Conservation (phyloP, 495 filamentous ascomycete genomes). For the Neurospora sp. region DNA sequence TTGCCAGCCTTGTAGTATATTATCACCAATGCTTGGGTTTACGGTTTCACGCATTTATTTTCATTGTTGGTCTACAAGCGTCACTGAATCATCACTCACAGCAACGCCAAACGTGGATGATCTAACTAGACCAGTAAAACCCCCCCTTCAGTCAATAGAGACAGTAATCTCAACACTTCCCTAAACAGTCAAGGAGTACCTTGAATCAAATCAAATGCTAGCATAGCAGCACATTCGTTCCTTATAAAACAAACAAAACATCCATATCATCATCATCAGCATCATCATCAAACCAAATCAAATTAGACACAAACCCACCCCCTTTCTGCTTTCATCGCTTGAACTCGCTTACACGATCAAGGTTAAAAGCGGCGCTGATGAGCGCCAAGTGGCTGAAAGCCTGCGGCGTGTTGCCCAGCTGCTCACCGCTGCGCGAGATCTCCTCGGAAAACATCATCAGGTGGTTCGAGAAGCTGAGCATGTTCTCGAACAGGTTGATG, state of each 20-base stretch:
- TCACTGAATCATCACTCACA: neutral
- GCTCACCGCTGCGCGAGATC: constrained; percentile 59
- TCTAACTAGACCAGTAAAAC: neutral
- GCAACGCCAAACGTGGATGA: neutral
- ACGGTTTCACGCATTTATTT: neutral
- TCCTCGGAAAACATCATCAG: constrained; percentile 68
- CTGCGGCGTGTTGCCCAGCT: constrained; percentile 63
- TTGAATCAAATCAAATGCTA: neutral
- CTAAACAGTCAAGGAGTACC: neutral
- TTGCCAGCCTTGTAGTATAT: neutral
- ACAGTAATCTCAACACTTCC: neutral
- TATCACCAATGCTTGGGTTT: neutral
- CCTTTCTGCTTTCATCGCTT: constrained; percentile 6
- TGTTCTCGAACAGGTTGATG: constrained; percentile 62
- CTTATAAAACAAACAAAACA: neutral
- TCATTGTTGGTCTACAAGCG: neutral
- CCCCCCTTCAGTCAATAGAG: neutral
- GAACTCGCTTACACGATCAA: constrained; percentile 41
- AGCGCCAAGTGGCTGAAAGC: constrained; percentile 65
- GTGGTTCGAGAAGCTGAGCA: constrained; percentile 62
- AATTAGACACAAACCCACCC: neutral
- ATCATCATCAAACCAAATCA: neutral
- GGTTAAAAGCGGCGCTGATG: constrained; percentile 63
- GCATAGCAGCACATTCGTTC: neutral
- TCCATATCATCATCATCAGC: neutral